Base-by-base conservation (phyloP, 2,329 filamentous ascomycete genomes). In the Huntiella savannae region DNA sequence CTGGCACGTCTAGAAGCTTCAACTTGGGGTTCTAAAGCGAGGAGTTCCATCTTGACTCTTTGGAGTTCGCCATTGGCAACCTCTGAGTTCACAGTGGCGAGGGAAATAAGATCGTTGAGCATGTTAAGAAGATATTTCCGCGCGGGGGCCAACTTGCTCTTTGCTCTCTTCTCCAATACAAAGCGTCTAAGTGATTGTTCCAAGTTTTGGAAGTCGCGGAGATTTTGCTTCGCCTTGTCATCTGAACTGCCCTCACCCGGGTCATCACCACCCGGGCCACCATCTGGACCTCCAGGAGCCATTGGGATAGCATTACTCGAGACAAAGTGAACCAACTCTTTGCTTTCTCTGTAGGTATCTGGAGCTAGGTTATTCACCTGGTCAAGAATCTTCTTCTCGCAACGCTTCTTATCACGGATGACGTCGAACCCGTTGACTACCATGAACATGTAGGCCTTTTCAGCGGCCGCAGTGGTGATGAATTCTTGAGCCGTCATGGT, bases 371-470 rank as follows among this genome's bases (percentile, higher is more conserved):
- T 76, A 42, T 73, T 69, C 12, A 98, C 79, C 61, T 96, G 88
- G 55, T 95, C 86, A 49, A 98, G 61, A 43, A 98, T 91, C 75
- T 85, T 82, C 57, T 91, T 85, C 60, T 94, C 75, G 60, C 88
- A 96, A 49, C 88, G 73, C 50, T 84, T 71, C 65, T 95, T 91
- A 61, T 96, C 87, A 52, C 81, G 73, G 55, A 98, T 96, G 51
- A 82, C 81, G 62, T 98, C 91, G 56, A 86, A 98, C 13, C 88
- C 87, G 59, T 98, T 98, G 53, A 98, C 91, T 11, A 98, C 91
- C 61, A 98, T 93, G 61, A 98, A 98, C 52, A 98, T 87, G 58
- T 98, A 98, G 0, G 91, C 88, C 63, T 98, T 98, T 58, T 98
- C 91, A 36, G 88, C 77, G 1, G 91, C 91, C 1, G 91, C 91